Base-by-base conservation (phyloP, 331 rosid species). In the Erythrophleum ivorense region DNA sequence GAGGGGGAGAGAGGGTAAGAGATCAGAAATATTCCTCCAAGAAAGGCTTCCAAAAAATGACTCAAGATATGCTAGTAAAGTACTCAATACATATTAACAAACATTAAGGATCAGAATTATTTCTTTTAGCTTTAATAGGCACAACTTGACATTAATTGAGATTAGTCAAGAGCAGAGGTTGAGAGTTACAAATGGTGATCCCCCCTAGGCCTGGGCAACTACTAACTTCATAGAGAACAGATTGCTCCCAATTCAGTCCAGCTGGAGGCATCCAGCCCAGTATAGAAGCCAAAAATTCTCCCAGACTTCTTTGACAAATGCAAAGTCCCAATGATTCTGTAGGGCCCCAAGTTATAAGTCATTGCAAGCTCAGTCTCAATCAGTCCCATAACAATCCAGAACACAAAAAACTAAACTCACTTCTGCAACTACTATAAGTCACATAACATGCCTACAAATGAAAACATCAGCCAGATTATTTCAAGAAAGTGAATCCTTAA, bases 11-110 rank as follows among this genome's bases (percentile, higher is more conserved):
- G 34, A 71, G 43, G 24, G 9, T 77, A 43, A 50, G 52, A 75
- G 77, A 74, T 87, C 72, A 78, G 50, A 63, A 57, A 58, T 52
- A 84, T 67, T 77, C 68, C 40, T 77, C 71, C 83, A 15, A 15
- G 21, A 67, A 66, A 58, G 54, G 71, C 31, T 54, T 18, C 53
- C 71, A 41, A 62, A 53, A 36, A 64, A 86, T 19, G 36, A 81
- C 21, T 53, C 36, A 29, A 40, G 53, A 80, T 24, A 24, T 77
- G 75, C 58, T 19, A 63, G 59, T 38, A 76, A 78, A 78, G 73
- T 43, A 38, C 18, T 52, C 58, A 79, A 74, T 57, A 50, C 85
- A 55, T 29, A 82, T 55, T 48, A 49, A 67, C 50, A 74, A 73
- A 21, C 57, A 43, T 21, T 59, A 64, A 9, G 6, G 19, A 53